Evolutionary conservation across 345 rosid species (phyloP), one percentile per base, ranked within the genome.

Genomic region (Mallotus nudiflorus): DNA sequence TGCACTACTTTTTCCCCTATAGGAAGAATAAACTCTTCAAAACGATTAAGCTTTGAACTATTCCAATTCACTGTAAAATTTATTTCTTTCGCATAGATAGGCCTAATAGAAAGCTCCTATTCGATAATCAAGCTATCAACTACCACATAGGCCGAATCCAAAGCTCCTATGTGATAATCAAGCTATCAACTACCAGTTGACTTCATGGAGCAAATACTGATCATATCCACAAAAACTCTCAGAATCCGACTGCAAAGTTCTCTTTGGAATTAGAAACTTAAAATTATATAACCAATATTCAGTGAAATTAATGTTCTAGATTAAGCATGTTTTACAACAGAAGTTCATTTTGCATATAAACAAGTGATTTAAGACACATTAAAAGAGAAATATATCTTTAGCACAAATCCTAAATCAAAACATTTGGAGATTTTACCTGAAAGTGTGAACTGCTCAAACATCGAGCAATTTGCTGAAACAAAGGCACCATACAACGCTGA

Each of bases 401-500:
- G 15, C 53, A 29, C 2, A 35, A 42, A 59, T 37, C 39, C 15
- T 37, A 63, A 57, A 65, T 39, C 61, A 42, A 64, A n/a, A 56
- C 31, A 24, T 56, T 28, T 35, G 44, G 56, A 61, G 19, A 48
- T 31, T 40, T 46, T 80, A 92, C 98, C 97, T 93, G 98, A 85
- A 91, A 91, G 76, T 93, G 98, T 63, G 85, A 78, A 69, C 96
- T 91, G 84, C 76, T 86, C 80, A 93, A 75, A 80, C 98, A 93
- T 65, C 69, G 82, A 68, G 88, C 89, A 67, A 91, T 81, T 72
- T 86, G 92, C 71, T 73, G 88, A 78, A 88, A 89, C 67, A 91
- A 85, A 0, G 96, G 94, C 52, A 91, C 82, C 97, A 91, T 89
- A 76, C 97, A 91, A 40, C 87, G 82, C 71, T 89, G 92, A 69